A percentile compares a stretch with the other conserved stretches of the same genome.
Conservation (phyloP, 805 yeast genomes). For the Nakazawaea wyomingensis region DNA sequence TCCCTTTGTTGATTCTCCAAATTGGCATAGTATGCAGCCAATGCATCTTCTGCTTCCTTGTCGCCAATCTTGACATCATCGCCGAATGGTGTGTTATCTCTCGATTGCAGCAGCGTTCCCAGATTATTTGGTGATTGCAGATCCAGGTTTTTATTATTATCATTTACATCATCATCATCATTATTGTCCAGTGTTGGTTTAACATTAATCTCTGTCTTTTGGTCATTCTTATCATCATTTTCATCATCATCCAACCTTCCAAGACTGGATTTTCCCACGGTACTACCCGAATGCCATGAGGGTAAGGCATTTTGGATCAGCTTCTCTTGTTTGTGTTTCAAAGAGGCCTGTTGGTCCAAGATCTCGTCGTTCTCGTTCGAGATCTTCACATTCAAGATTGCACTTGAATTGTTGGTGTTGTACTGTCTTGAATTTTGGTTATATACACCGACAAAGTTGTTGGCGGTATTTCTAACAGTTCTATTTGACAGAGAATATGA, state of each 20-base stretch:
- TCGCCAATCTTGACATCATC: constrained; percentile 39
- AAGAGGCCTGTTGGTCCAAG: constrained; percentile 58
- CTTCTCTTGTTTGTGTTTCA: constrained; percentile 62
- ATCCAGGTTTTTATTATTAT: too few relatives aligned
- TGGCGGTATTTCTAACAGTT: constrained; percentile 18
- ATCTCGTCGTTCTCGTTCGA: constrained; percentile 80
- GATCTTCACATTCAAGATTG: constrained; percentile 85
- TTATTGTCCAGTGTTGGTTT: background rate
- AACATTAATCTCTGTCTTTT: constrained; percentile 6
- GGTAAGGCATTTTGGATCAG: constrained; percentile 93
- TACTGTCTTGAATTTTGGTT: constrained; percentile 25
- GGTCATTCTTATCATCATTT: constrained; percentile 23
- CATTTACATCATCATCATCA: too few relatives aligned
- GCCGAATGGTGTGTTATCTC: constrained; percentile 20
- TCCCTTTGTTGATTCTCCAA: constrained; percentile 64
- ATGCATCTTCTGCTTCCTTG: constrained; percentile 65
- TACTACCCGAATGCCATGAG: constrained; percentile 89
- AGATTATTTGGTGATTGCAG: too few relatives aligned
- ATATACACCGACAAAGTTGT: constrained; percentile 20
- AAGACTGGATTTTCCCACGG: constrained; percentile 67
- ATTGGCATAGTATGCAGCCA: constrained; percentile 71
- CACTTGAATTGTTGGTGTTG: constrained; percentile 39
- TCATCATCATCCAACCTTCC: constrained; percentile 54
- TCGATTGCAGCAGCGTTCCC: constrained; percentile 18
- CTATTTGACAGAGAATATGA: constrained; percentile 60